A percentile compares a stretch with the other conserved stretches of the same genome.
These are phyloP conservation scores for Leishmania aethiopica DNA, from an alignment of 208 protist species.

Conservation along the genomic window DNA sequence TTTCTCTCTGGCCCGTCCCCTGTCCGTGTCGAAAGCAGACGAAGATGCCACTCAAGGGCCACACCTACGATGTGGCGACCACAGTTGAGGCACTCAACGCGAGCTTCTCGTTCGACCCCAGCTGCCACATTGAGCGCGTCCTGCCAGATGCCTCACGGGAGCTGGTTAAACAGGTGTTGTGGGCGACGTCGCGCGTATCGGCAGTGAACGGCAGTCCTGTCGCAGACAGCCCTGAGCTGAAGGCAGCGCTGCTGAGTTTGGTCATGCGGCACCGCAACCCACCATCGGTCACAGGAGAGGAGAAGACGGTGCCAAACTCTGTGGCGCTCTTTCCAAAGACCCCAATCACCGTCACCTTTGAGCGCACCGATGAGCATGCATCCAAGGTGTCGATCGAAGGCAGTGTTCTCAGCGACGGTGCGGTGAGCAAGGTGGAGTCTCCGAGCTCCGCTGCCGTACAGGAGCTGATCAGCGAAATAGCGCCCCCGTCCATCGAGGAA, in stretches of 20 bases:
- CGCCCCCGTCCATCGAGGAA: conserved; percentile 30
- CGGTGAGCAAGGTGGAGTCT: conserved; percentile 35
- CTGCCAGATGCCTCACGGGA: conserved; percentile 35
- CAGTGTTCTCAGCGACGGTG: conserved; percentile 62
- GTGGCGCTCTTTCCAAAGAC: conserved; percentile 18
- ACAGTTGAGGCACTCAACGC: conserved; percentile 52
- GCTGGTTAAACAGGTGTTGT: conserved; percentile 23
- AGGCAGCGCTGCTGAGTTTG: conserved; percentile 40
- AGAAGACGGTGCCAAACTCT: conserved; percentile 4
- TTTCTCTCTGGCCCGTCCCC: background rate
- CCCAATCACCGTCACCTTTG: conserved; percentile 41
- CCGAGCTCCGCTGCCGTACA: conserved; percentile 35
- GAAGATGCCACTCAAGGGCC: conserved; percentile 15
- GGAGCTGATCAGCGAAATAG: conserved; percentile 38
- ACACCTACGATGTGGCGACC: conserved; percentile 36
- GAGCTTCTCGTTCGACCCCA: conserved; percentile 56
- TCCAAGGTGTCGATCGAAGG: conserved; percentile 50
- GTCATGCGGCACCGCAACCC: conserved; percentile 22
- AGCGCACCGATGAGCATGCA: conserved; percentile 36
- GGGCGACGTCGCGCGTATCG: conserved; percentile 41
- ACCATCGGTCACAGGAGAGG: background rate
- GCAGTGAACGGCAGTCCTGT: conserved; percentile 50
- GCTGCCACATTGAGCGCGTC: conserved; percentile 61
- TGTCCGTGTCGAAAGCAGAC: background rate
- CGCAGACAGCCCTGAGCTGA: conserved; percentile 58